phyloP scores from a whole-genome alignment of 2,329 filamentous ascomycete species.

The Emmonsia crescens region DNA sequence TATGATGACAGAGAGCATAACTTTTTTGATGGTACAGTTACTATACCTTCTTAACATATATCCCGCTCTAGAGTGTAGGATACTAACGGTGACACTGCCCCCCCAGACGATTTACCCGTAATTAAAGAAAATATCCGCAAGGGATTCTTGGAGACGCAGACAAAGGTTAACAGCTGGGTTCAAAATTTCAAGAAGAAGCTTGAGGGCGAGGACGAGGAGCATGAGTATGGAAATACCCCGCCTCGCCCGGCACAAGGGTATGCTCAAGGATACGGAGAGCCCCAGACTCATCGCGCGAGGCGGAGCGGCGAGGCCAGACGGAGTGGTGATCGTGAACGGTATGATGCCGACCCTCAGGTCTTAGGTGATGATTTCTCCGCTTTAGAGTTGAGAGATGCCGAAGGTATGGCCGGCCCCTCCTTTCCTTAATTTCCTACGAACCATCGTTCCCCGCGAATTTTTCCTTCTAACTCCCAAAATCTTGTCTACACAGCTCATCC shows the following conservation, averaged over 20 bases:
- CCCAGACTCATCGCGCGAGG: constrained; percentile 40
- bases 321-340: constrained; percentile 81
- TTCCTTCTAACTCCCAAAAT: not conserved
- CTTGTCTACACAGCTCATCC: constrained; percentile 38
- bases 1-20: constrained; percentile 66
- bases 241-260: constrained; percentile 25
- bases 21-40: constrained; percentile 67
- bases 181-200: constrained; percentile 84
- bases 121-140: constrained; percentile 90
- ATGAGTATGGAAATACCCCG: constrained; percentile 21
- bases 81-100: not conserved
- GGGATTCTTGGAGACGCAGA: constrained; percentile 89
- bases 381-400: constrained; percentile 52
- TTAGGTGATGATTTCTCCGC: constrained; percentile 77
- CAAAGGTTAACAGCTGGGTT: constrained; percentile 87
- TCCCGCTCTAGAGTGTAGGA: no score
- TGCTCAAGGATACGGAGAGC: constrained; percentile 25
- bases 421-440: not conserved
- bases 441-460: not conserved
- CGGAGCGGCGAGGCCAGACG: constrained; percentile 55
- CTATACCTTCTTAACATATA: not conserved
- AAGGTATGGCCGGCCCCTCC: constrained; percentile 40
- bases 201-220: constrained; percentile 67
- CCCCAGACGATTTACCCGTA: constrained; percentile 72
- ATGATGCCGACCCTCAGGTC: constrained; percentile 88